A percentile compares a stretch with the other conserved stretches of the same genome.
Conservation (phyloP, 768 basidiomycete genomes). For the Tylopilus cervinicoccineus region DNA sequence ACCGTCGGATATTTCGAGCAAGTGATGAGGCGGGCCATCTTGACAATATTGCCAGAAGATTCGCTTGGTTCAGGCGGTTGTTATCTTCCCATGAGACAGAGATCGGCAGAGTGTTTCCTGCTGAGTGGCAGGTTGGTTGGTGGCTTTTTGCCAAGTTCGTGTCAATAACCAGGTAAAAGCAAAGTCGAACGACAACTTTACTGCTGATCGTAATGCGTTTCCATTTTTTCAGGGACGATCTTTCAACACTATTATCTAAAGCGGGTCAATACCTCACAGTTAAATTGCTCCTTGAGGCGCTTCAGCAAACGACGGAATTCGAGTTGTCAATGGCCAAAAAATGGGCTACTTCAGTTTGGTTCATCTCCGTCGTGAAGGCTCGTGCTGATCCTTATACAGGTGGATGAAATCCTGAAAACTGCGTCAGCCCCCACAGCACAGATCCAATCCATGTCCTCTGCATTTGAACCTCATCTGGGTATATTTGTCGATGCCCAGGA, state of each 20-base stretch:
- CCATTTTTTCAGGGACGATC: constrained; percentile 80
- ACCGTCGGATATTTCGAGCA: constrained; percentile 90
- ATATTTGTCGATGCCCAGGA: constrained; percentile 97
- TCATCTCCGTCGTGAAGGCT: not conserved
- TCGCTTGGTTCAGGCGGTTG: constrained; percentile 90
- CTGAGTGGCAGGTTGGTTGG: constrained; percentile 83
- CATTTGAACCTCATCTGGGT: constrained; percentile 89
- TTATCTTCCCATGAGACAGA: constrained; percentile 86
- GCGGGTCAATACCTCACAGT: constrained; percentile 70
- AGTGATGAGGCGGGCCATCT: constrained; percentile 95
- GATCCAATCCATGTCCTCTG: constrained; percentile 72
- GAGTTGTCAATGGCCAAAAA: constrained; percentile 78
- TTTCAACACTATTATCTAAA: constrained; percentile 77
- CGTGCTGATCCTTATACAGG: constrained; percentile 34
- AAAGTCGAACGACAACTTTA: not conserved
- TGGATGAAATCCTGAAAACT: constrained; percentile 59
- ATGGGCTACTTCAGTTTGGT: constrained; percentile 67
- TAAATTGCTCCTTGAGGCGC: constrained; percentile 74
- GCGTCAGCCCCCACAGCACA: constrained; percentile 49
- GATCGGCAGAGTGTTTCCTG: constrained; percentile 77
- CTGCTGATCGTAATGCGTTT: not conserved
- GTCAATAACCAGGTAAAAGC: constrained; percentile 77
- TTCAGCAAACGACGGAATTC: constrained; percentile 87
- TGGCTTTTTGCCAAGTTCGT: constrained; percentile 78
- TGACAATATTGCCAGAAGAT: constrained; percentile 90